These are phyloP conservation scores for Stagonosporopsis cucurbitacearum DNA, from an alignment of 2,329 filamentous ascomycete species.

Conservation along the genomic window DNA sequence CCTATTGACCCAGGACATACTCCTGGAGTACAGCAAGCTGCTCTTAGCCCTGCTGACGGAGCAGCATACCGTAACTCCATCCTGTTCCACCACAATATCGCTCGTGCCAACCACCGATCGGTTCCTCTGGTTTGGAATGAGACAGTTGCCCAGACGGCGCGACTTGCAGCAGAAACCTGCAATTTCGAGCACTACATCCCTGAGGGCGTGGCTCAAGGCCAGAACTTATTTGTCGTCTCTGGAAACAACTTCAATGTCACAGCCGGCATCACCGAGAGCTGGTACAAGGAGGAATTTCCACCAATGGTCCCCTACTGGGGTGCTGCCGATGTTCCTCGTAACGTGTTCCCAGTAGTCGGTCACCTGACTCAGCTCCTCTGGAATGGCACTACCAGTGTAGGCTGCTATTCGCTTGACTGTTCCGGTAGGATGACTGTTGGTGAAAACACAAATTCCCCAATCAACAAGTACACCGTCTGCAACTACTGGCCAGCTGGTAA, in stretches of 20 bases:
- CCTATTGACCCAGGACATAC: constrained; percentile 19
- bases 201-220: constrained; percentile 69
- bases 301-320: constrained; percentile 67
- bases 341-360: constrained; percentile 40
- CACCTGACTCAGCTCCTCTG: constrained; percentile 50
- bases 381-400: constrained; percentile 48
- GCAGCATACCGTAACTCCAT: constrained; percentile 40
- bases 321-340: constrained; percentile 59
- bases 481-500: constrained; percentile 79
- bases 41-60: constrained; percentile 25
- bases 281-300: constrained; percentile 83
- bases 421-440: constrained; percentile 32
- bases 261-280: constrained; percentile 76
- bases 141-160: constrained; percentile 65
- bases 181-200: constrained; percentile 68
- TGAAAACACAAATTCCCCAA: constrained; percentile 17
- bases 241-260: constrained; percentile 62
- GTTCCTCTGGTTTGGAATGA: constrained; percentile 69
- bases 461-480: constrained; percentile 71
- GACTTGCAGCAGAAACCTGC: constrained; percentile 75
- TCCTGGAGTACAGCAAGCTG: constrained; percentile 35
- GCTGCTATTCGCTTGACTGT: constrained; percentile 45
- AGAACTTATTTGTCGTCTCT: constrained; percentile 84
- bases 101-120: constrained; percentile 82
- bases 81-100: constrained; percentile 81